A percentile compares a stretch with the other conserved stretches of the same genome.
phyloP scores from a whole-genome alignment of 768 basidiomycete genomes.

The Lactarius psammicola region DNA sequence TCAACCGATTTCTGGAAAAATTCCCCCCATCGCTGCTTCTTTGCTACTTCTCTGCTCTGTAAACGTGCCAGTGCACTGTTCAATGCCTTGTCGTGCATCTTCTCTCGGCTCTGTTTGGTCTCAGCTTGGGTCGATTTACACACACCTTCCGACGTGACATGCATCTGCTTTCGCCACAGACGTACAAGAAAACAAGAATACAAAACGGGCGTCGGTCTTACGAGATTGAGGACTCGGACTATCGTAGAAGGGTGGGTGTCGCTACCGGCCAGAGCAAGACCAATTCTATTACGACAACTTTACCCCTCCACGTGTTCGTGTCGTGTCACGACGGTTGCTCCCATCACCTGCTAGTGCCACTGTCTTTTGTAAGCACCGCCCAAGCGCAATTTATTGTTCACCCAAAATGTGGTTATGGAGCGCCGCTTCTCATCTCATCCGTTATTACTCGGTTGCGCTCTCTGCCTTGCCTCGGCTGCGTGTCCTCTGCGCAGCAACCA shows the following conservation, averaged over 20 bases:
- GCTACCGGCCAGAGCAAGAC: neutral
- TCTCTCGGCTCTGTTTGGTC: neutral
- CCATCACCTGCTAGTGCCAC: neutral
- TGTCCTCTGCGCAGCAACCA: neutral
- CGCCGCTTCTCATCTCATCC: neutral
- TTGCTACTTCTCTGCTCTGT: neutral
- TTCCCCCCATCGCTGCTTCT: neutral
- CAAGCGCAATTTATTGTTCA: neutral
- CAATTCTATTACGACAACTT: neutral
- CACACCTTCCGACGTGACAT: neutral
- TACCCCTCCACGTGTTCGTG: neutral
- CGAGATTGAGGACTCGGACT: neutral
- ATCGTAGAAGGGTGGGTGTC: too few species aligned
- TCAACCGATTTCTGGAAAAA: neutral
- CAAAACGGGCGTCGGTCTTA: neutral
- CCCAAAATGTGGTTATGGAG: neutral
- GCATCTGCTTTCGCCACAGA: neutral
- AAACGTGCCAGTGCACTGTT: neutral
- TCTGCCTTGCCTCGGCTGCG: conserved; percentile 1
- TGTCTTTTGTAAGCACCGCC: neutral
- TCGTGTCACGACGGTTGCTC: neutral
- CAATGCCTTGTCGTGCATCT: neutral
- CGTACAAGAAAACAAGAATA: neutral
- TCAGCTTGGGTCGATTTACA: neutral
- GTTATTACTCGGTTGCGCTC: neutral